Evolutionary conservation across 116 monocot genomes (phyloP), one percentile per base, ranked within the genome.

Genomic region (Cymodocea nodosa): DNA sequence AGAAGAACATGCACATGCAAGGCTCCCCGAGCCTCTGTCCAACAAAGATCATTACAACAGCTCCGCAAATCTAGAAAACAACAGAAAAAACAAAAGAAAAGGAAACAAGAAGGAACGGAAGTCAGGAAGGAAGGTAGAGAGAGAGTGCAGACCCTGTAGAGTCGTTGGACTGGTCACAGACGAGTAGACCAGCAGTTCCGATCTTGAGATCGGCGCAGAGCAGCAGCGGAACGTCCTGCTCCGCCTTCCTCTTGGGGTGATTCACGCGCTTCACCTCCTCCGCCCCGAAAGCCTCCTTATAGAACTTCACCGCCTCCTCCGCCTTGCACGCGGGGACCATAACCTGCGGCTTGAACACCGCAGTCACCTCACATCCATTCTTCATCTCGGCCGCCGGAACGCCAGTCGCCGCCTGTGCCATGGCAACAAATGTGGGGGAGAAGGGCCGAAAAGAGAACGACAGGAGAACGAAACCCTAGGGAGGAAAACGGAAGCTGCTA

Each of bases 261-360:
- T 35, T 55, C 15, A 75, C 34, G 10, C 80, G 69, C 20, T 69
- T 50, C 50, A 83, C 44, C 78, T 87, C 87, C 80, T 80, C 83
- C 15, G 83, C 87, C 0, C 73, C 87, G 67, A 87, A 87, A 15
- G 80, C 87, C 23, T 70, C 75, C 75, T 87, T 87, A 78, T 87
- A 83, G 78, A 87, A 87, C 78, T 53, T 23, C 68, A 83, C 71
- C 6, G 83, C 87, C 67, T 78, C 83, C 63, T 83, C 83, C 1
- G 76, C 83, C 75, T 78, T 79, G 68, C 51, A 5, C n/a, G 64
- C 73, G 36, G 83, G 75, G 4, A 83, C 75, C 64, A 72, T 63
- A 51, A 87, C 51, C 78, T 78, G 83, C 6, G 77, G 73, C 73
- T 73, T 80, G 69, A 80, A 39, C 14, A 8, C 51, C 15, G 17